These are phyloP conservation scores for Panaeolus papilionaceus DNA, from an alignment of 768 basidiomycete species.

Conservation along the genomic window DNA sequence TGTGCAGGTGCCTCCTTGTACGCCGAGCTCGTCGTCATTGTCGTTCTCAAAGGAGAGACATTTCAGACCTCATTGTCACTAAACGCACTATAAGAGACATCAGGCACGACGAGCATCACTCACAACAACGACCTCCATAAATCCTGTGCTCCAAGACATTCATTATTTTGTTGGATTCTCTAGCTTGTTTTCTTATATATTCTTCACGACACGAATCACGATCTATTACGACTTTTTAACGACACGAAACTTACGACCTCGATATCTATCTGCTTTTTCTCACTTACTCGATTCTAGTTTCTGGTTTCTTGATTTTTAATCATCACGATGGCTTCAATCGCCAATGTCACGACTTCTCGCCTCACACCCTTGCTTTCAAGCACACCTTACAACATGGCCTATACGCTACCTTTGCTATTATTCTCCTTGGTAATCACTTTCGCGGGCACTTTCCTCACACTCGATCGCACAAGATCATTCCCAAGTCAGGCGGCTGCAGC, in stretches of 20 bases:
- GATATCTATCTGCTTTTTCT: conserved; percentile 14
- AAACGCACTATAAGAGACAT: background rate
- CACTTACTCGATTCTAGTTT: background rate
- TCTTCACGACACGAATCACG: conserved; percentile 19
- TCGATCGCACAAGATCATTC: conserved; percentile 73
- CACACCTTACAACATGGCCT: conserved; percentile 58
- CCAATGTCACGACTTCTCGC: conserved; percentile 21
- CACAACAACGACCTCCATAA: conserved; percentile 20
- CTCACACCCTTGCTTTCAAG: conserved; percentile 52
- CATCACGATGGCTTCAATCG: conserved; percentile 22
- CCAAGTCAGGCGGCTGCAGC: conserved; percentile 40
- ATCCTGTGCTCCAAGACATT: conserved; percentile 23
- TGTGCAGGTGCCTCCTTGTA: conserved; percentile 8
- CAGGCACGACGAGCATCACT: conserved; percentile 13
- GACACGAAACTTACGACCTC: conserved; percentile 18
- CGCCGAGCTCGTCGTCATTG: conserved; percentile 2
- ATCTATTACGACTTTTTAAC: conserved; percentile 28
- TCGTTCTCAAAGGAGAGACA: conserved; percentile 22
- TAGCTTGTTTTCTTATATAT: conserved; percentile 20
- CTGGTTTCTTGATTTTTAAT: background rate
- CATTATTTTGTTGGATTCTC: conserved; percentile 18
- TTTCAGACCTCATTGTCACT: conserved; percentile 19
- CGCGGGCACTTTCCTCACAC: conserved; percentile 73
- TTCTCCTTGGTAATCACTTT: conserved; percentile 63
- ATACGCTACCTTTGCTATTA: conserved; percentile 65